phyloP scores from a whole-genome alignment of 163 green algal genomes.

The Volvox carteri region DNA sequence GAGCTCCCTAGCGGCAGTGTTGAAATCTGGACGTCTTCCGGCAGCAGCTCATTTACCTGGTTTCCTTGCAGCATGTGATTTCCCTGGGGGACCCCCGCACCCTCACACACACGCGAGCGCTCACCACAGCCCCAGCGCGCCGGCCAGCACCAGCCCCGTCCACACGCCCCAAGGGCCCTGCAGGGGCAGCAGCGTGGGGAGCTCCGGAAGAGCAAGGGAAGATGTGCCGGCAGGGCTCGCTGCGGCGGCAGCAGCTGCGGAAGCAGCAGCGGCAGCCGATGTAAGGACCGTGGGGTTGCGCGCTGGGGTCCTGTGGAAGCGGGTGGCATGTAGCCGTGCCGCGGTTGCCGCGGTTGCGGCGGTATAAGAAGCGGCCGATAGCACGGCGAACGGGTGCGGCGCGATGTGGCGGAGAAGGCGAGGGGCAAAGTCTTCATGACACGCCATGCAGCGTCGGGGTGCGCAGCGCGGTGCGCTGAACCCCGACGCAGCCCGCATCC shows the following conservation, averaged over 20 bases:
- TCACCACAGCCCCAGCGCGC: constrained; percentile 76
- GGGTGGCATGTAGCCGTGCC: neutral
- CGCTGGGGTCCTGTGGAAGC: too few species aligned
- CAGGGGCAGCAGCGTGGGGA: constrained; percentile 12
- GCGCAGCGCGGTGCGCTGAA: neutral
- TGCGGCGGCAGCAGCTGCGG: neutral
- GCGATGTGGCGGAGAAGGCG: neutral
- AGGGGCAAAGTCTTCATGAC: neutral
- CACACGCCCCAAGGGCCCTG: constrained; percentile 72
- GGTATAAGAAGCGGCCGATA: neutral
- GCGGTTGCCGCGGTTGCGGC: neutral
- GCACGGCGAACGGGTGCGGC: neutral
- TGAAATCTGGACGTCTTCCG: too few species aligned
- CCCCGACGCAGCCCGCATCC: neutral
- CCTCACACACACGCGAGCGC: too few species aligned
- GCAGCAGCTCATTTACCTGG: too few species aligned
- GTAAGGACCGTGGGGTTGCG: neutral
- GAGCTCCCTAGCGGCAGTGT: too few species aligned
- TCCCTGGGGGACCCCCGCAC: too few species aligned
- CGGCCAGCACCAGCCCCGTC: constrained; percentile 69
- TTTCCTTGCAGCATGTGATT: too few species aligned
- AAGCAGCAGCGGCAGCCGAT: neutral
- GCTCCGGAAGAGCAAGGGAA: neutral
- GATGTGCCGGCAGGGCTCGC: neutral
- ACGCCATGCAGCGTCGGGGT: neutral